A percentile compares a stretch with the other conserved stretches of the same genome.
Evolutionary conservation across 306 rosid genomes (phyloP).

Genomic region (Ormosia semicastrata): DNA sequence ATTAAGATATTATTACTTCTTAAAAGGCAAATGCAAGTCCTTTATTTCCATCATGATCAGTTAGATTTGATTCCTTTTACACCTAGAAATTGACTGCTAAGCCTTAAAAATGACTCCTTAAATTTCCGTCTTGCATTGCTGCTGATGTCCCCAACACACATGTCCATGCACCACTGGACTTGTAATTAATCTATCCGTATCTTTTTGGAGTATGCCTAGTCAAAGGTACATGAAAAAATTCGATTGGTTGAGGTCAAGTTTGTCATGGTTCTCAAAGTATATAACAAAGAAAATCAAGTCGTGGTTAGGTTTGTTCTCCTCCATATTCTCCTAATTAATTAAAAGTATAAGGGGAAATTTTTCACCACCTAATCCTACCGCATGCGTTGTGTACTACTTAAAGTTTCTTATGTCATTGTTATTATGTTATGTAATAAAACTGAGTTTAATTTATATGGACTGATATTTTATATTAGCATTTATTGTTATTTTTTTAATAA

Average conservation of each 20-base stretch:
- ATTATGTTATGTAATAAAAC: conserved; percentile 31
- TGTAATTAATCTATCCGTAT: conserved; percentile 4
- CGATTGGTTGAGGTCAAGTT: conserved; percentile 40
- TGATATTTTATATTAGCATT: too few relatives aligned
- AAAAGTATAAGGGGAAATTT: conserved; percentile 24
- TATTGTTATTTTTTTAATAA: too few relatives aligned
- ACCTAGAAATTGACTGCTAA: conserved; percentile 50
- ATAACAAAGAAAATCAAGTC: conserved; percentile 42
- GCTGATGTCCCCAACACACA: conserved; percentile 22
- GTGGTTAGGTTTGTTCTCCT: conserved; percentile 65
- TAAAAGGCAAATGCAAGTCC: neutral
- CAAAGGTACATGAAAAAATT: conserved; percentile 27
- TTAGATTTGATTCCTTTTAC: conserved; percentile 46
- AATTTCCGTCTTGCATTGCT: conserved; percentile 37
- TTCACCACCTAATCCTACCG: conserved; percentile 73
- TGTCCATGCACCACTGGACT: conserved; percentile 47
- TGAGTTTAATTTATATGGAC: too few relatives aligned
- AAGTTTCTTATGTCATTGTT: conserved; percentile 55
- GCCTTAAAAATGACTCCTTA: neutral
- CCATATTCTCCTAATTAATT: conserved; percentile 13
- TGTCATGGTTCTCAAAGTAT: conserved; percentile 40
- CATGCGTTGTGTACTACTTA: conserved; percentile 39
- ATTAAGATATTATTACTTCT: neutral
- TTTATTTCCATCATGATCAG: conserved; percentile 42
- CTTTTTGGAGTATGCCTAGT: conserved; percentile 36